These are phyloP conservation scores for Tolypocladium ovalisporum DNA, from an alignment of 2,329 filamentous ascomycete species.

Conservation along the genomic window DNA sequence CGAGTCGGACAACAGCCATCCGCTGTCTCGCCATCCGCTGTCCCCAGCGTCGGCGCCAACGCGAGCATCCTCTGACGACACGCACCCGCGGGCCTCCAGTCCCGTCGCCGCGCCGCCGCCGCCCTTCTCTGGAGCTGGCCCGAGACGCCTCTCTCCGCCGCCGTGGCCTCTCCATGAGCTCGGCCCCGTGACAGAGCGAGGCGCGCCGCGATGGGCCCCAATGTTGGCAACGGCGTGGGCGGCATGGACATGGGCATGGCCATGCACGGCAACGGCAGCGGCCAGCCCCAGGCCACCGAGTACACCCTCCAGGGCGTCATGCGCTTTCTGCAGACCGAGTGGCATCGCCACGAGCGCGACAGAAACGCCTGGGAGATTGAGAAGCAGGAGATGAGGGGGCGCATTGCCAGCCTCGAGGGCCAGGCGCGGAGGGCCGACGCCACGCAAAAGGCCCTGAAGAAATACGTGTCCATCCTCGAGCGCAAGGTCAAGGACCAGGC, in stretches of 20 bases:
- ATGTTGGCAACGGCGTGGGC: conserved; percentile 33
- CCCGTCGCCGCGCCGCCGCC: conserved; percentile 3
- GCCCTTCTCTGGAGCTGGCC: conserved; percentile 8
- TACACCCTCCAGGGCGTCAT: conserved; percentile 72
- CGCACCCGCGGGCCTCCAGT: conserved; percentile 4
- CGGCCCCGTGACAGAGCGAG: conserved; percentile 18
- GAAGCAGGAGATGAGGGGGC: conserved; percentile 95
- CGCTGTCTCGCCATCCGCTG: background rate
- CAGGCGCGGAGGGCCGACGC: conserved; percentile 78
- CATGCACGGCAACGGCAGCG: conserved; percentile 34
- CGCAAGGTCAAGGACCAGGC: conserved; percentile 77
- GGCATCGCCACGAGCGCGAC: conserved; percentile 96
- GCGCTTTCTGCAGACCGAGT: conserved; percentile 98
- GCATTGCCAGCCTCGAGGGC: conserved; percentile 90
- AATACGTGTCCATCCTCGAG: conserved; percentile 84
- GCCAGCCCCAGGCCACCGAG: conserved; percentile 48
- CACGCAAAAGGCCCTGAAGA: conserved; percentile 78
- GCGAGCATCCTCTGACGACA: background rate
- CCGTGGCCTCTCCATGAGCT: conserved; percentile 24
- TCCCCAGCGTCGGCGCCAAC: background rate
- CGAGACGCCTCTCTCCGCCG: conserved; percentile 10
- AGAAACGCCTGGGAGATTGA: conserved; percentile 99
- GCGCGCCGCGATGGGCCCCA: conserved; percentile 30
- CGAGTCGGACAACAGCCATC: conserved; percentile 2
- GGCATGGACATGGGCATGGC: conserved; percentile 33